Percentiles rank a stretch among this genome's conserved stretches.
phyloP scores from a whole-genome alignment of 306 rosid species.

The Castanopsis chinensis region DNA sequence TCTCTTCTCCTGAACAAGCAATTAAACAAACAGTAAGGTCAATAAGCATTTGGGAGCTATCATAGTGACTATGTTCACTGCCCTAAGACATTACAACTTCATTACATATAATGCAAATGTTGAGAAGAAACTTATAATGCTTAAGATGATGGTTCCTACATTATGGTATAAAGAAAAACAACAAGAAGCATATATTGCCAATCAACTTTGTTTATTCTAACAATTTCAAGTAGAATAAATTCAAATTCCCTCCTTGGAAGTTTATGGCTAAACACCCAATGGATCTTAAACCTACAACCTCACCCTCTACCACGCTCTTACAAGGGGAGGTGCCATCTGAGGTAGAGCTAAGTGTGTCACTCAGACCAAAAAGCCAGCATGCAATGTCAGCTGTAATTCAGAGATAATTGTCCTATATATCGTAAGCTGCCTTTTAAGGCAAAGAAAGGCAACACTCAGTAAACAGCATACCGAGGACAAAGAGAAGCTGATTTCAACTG shows the following conservation, averaged over 20 bases:
- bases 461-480: background rate
- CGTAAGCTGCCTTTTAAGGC: background rate
- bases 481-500: background rate
- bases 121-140: background rate
- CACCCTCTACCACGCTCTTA: too few relatives aligned
- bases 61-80: background rate
- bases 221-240: background rate
- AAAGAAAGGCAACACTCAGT: background rate
- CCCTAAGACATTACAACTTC: background rate
- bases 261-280: background rate
- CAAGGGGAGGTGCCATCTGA: too few relatives aligned
- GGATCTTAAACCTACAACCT: too few relatives aligned
- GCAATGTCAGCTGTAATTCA: too few relatives aligned
- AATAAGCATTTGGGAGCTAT: slow-evolving; percentile 2
- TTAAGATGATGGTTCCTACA: background rate
- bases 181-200: background rate
- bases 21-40: background rate
- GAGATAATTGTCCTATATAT: background rate
- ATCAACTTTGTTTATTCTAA: background rate
- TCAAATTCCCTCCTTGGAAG: background rate
- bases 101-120: background rate
- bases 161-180: background rate
- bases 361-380: background rate
- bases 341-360: background rate
- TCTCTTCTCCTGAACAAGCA: slow-evolving; percentile 70